Conservation (phyloP, 1,139 yeast species). For the Scheffersomyces insectosa region DNA sequence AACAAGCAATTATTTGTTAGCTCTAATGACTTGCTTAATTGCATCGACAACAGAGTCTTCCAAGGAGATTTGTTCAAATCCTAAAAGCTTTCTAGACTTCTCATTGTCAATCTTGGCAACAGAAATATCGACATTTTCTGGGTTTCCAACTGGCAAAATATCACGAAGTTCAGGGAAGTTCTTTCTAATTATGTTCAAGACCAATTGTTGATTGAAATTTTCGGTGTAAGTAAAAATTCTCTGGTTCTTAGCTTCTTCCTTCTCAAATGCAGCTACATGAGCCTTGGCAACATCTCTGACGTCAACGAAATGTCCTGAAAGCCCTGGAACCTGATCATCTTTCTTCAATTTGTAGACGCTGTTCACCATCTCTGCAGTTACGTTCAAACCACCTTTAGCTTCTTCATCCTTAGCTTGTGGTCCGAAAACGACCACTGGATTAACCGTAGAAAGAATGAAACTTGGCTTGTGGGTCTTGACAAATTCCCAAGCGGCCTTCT, state of each 20-base stretch:
- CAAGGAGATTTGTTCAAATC: conserved; percentile 35
- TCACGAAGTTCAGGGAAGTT: conserved; percentile 14
- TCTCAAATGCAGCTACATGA: conserved; percentile 15
- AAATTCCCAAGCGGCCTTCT: conserved; percentile 33
- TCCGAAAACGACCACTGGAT: conserved; percentile 24
- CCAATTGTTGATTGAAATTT: conserved; percentile 8
- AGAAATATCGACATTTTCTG: conserved; percentile 22
- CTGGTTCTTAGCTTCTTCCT: conserved; percentile 12
- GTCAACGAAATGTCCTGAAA: conserved; percentile 13
- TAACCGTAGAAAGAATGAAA: conserved; percentile 13
- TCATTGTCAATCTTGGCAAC: conserved; percentile 15
- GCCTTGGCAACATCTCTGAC: conserved; percentile 19
- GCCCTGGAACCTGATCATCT: conserved; percentile 4
- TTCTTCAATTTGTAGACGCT: not conserved
- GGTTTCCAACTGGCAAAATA: conserved; percentile 28
- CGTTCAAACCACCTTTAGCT: conserved; percentile 12
- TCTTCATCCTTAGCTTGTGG: conserved; percentile 21
- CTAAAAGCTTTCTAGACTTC: conserved; percentile 33
- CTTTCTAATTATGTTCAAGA: conserved; percentile 11
- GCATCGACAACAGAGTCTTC: conserved; percentile 44
- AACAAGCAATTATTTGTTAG: not conserved
- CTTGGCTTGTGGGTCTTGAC: conserved; percentile 15
- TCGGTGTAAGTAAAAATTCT: conserved; percentile 11
- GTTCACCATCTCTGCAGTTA: conserved; percentile 9
- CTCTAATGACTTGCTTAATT: conserved; percentile 29